phyloP scores from a whole-genome alignment of 2,329 filamentous ascomycete genomes.

The Coleophoma cylindrospora region DNA sequence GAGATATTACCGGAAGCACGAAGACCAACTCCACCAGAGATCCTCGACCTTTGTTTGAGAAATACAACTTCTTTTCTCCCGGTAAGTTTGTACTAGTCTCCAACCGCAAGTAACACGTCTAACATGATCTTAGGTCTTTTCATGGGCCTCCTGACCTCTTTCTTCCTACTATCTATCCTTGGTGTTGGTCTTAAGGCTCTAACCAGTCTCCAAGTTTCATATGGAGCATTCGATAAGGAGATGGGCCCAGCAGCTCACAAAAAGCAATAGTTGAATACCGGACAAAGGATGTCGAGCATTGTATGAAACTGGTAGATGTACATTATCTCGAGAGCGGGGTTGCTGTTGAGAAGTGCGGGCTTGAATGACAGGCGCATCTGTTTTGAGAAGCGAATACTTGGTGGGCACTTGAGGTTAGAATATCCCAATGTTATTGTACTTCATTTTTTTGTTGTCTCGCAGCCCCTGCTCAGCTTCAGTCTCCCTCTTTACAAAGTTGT shows the following conservation, averaged over 20 bases:
- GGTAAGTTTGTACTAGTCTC: constrained; percentile 46
- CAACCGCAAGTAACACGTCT: background rate
- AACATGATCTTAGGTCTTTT: constrained; percentile 65
- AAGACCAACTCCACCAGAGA: constrained; percentile 36
- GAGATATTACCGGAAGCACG: constrained; percentile 30
- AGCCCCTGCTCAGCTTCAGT: no score
- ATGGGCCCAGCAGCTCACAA: constrained; percentile 76
- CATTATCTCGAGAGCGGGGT: no score
- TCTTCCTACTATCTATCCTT: constrained; percentile 72
- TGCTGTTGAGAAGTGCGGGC: no score
- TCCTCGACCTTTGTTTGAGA: constrained; percentile 68
- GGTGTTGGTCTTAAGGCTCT: constrained; percentile 74
- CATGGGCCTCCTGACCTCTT: constrained; percentile 69
- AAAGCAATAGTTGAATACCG: background rate
- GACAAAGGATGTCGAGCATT: no score
- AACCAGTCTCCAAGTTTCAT: constrained; percentile 78
- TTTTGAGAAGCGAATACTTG: no score
- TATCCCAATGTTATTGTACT: no score
- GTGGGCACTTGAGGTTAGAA: no score
- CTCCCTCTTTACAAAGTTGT: no score
- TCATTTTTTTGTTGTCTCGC: no score
- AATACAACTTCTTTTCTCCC: constrained; percentile 90
- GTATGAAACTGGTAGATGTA: no score
- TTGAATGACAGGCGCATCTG: no score
- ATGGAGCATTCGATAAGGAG: constrained; percentile 94